Percentiles rank a stretch among this genome's conserved stretches.
These are phyloP conservation scores for Mortierella sp. DNA, from an alignment of 371 early-diverging fungal species.

Conservation along the genomic window DNA sequence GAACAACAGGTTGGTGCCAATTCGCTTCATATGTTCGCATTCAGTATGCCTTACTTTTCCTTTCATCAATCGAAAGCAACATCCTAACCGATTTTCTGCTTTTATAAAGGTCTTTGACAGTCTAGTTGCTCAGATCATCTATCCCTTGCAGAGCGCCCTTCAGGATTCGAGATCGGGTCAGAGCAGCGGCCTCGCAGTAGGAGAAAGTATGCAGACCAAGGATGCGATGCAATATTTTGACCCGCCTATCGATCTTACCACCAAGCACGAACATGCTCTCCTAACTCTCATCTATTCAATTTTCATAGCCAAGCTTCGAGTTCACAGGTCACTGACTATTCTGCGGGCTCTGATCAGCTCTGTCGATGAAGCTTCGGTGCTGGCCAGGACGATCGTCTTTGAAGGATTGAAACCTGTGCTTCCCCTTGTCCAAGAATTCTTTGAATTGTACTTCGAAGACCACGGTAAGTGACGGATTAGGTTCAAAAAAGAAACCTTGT, in stretches of 20 bases:
- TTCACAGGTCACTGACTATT: conserved; percentile 35
- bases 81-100: not conserved
- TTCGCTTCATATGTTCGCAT: not conserved
- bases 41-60: not conserved
- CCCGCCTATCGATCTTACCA: not conserved
- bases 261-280: not conserved
- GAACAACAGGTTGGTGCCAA: conserved; percentile 19
- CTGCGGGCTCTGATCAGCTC: conserved; percentile 29
- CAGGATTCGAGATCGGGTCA: conserved; percentile 33
- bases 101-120: conserved; percentile 27
- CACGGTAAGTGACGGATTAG: conserved; percentile 26
- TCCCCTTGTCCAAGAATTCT: conserved; percentile 44
- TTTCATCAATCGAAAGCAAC: not conserved
- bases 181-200: conserved; percentile 8
- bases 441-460: conserved; percentile 45
- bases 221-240: not conserved
- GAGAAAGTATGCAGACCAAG: conserved; percentile 16
- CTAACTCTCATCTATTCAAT: not conserved
- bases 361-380: conserved; percentile 28
- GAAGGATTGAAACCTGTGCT: conserved; percentile 33
- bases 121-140: conserved; percentile 36
- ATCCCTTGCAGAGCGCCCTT: conserved; percentile 37
- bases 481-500: not conserved
- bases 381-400: conserved; percentile 28
- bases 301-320: conserved; percentile 35